Conservation (phyloP, 495 filamentous ascomycete genomes). For the Hypoxylon fragiforme region DNA sequence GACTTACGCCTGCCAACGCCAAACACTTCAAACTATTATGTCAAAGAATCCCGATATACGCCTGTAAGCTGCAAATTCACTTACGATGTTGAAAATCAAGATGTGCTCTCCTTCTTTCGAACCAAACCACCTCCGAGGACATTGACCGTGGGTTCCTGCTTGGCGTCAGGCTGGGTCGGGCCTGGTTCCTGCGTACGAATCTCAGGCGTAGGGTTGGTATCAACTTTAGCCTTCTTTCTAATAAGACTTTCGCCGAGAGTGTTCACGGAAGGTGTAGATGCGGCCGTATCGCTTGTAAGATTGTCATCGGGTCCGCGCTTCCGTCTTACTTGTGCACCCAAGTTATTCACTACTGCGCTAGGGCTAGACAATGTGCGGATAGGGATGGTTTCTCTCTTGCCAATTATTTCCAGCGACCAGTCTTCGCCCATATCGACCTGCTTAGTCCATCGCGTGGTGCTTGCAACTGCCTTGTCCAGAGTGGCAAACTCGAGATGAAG, state of each 20-base stretch:
- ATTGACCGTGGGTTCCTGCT: constrained; percentile 51
- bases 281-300: not conserved
- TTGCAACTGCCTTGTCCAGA: constrained; percentile 64
- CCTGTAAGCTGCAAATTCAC: too few species aligned
- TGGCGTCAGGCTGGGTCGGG: not conserved
- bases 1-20: too few species aligned
- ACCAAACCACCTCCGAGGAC: constrained; percentile 61
- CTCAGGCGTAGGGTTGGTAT: constrained; percentile 10
- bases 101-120: constrained; percentile 65
- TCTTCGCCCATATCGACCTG: constrained; percentile 44
- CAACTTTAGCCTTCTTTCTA: constrained; percentile 66
- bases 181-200: not conserved
- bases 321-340: constrained; percentile 45
- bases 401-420: constrained; percentile 53
- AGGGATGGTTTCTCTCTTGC: constrained; percentile 33
- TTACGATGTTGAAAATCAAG: too few species aligned
- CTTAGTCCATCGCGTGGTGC: constrained; percentile 74
- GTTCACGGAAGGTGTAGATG: constrained; percentile 29
- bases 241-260: constrained; percentile 53
- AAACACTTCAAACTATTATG: too few species aligned
- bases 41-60: too few species aligned
- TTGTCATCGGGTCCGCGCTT: constrained; percentile 35
- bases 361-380: constrained; percentile 6
- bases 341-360: constrained; percentile 34
- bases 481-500: constrained; percentile 85